These are phyloP conservation scores for Cercospora sp. DNA, from an alignment of 2,329 filamentous ascomycete genomes.

Conservation along the genomic window DNA sequence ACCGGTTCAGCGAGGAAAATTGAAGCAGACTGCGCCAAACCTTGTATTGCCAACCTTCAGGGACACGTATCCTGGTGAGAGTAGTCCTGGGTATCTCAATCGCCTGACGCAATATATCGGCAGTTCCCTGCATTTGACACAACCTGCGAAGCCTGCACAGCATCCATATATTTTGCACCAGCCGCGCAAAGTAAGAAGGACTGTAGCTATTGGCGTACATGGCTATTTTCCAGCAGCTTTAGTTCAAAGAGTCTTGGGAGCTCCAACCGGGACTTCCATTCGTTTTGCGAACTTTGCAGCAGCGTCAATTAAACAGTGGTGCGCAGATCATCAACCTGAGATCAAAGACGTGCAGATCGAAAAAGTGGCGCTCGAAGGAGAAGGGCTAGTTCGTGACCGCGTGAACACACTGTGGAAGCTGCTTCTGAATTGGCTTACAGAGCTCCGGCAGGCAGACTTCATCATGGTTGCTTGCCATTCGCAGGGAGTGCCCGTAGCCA, in stretches of 20 bases:
- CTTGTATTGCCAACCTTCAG: conserved; percentile 69
- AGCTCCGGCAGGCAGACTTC: conserved; percentile 83
- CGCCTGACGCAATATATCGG: conserved; percentile 41
- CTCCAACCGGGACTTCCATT: conserved; percentile 92
- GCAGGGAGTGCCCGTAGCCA: conserved; percentile 88
- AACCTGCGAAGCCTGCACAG: conserved; percentile 55
- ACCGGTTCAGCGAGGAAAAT: conserved; percentile 32
- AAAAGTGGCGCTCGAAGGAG: conserved; percentile 90
- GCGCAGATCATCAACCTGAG: conserved; percentile 59
- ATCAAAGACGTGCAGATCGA: conserved; percentile 81
- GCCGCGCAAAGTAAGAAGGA: conserved; percentile 71
- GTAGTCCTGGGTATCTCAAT: conserved; percentile 49
- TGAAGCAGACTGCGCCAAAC: conserved; percentile 52
- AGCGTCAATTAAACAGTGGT: conserved; percentile 80
- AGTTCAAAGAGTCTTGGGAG: conserved; percentile 86
- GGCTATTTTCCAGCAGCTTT: conserved; percentile 88
- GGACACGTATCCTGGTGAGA: conserved; percentile 60
- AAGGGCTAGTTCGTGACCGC: conserved; percentile 85
- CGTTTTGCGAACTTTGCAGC: conserved; percentile 88
- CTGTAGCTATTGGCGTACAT: conserved; percentile 90
- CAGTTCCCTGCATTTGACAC: conserved; percentile 38
- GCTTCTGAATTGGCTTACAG: conserved; percentile 90
- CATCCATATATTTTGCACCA: conserved; percentile 72
- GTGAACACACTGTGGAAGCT: conserved; percentile 94
- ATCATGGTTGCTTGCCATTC: conserved; percentile 92